Evolutionary conservation across 2,329 filamentous ascomycete genomes (phyloP).

Genomic region (Pseudovirgaria hyperparasitica): DNA sequence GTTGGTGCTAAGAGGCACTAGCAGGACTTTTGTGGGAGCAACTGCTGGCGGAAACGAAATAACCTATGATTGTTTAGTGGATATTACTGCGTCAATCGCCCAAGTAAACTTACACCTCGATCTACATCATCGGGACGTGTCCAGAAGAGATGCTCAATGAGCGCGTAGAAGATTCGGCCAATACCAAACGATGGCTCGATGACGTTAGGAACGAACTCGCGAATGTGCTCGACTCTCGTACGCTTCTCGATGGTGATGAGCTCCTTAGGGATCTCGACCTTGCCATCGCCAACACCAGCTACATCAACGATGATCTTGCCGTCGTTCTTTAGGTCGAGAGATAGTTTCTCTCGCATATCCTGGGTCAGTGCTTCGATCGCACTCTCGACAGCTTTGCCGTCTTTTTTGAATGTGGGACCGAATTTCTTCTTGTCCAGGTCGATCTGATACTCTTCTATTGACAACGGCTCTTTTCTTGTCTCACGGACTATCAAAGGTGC

Average conservation of each 20-base stretch:
- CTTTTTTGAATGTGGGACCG: constrained; percentile 83
- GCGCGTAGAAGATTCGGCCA: constrained; percentile 75
- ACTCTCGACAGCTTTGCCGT: constrained; percentile 72
- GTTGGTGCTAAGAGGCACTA: constrained; percentile 79
- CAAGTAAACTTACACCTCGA: constrained; percentile 56
- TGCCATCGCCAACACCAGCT: constrained; percentile 51
- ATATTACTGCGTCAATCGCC: not conserved
- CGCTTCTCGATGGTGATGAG: constrained; percentile 74
- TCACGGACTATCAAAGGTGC: constrained; percentile 76
- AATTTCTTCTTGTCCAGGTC: constrained; percentile 93
- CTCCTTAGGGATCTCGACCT: constrained; percentile 67
- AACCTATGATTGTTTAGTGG: constrained; percentile 31
- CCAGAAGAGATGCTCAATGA: constrained; percentile 96
- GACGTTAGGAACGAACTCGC: constrained; percentile 88
- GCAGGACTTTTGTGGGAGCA: constrained; percentile 89
- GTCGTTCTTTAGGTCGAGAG: constrained; percentile 56
- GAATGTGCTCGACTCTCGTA: constrained; percentile 67
- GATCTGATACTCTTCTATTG: constrained; percentile 76
- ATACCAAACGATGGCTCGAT: constrained; percentile 98
- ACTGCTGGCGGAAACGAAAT: constrained; percentile 64
- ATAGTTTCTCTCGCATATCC: constrained; percentile 66
- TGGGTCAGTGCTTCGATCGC: constrained; percentile 67
- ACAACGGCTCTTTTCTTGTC: constrained; percentile 61
- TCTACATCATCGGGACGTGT: constrained; percentile 72
- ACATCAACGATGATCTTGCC: constrained; percentile 72